Conservation (phyloP, 148 eudicot species). For the Linanthus parryae region DNA sequence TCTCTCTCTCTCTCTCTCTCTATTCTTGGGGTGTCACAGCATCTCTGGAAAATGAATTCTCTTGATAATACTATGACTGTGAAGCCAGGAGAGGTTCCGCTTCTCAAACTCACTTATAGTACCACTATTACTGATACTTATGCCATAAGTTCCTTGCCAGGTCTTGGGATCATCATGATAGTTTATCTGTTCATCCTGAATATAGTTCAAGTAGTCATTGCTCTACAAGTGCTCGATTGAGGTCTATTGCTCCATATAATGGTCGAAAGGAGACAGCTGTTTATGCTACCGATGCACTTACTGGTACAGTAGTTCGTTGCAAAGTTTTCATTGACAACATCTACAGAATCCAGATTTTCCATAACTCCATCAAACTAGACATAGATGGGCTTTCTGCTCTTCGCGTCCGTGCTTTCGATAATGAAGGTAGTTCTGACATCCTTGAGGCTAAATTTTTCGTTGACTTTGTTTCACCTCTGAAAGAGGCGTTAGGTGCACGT, state of each 20-base stretch:
- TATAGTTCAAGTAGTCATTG: slow-evolving; percentile 59
- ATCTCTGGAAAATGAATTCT: no score
- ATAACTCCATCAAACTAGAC: slow-evolving; percentile 80
- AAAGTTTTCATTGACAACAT: slow-evolving; percentile 78
- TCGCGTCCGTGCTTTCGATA: slow-evolving; percentile 75
- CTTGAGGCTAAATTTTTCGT: background rate
- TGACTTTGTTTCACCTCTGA: no score
- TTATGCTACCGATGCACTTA: slow-evolving; percentile 69
- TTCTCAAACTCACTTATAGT: no score
- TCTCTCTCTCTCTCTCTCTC: no score
- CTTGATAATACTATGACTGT: no score
- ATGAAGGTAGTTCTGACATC: slow-evolving; percentile 42
- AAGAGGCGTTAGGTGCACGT: no score
- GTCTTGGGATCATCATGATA: slow-evolving; percentile 95
- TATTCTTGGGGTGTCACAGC: no score
- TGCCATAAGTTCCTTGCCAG: slow-evolving; percentile 29
- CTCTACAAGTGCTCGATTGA: slow-evolving; percentile 75
- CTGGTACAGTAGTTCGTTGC: slow-evolving; percentile 71
- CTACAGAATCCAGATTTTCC: slow-evolving; percentile 76
- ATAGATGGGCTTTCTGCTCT: slow-evolving; percentile 84
- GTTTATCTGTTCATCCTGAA: slow-evolving; percentile 69
- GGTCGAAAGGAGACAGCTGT: slow-evolving; percentile 88
- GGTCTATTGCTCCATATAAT: slow-evolving; percentile 69
- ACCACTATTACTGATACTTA: background rate
- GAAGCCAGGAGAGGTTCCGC: no score